Conservation (phyloP, 2,329 filamentous ascomycete genomes). For the Biscogniauxia mediterranea region DNA sequence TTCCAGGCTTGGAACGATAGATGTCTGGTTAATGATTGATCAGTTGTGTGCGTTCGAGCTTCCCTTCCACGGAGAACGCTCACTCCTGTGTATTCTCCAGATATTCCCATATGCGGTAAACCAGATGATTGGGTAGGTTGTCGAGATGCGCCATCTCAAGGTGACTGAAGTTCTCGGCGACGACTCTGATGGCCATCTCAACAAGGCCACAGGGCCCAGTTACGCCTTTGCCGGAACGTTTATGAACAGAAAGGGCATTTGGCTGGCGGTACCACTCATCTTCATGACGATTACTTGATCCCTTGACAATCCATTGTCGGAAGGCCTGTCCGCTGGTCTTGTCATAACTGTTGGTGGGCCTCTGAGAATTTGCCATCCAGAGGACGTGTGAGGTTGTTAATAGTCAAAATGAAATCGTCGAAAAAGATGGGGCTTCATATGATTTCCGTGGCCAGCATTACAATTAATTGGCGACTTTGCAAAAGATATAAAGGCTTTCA, state of each 20-base stretch:
- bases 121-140: constrained; percentile 33
- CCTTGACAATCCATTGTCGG: constrained; percentile 36
- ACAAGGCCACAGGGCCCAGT: constrained; percentile 38
- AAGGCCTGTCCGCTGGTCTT: constrained; percentile 36
- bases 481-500: too few species aligned
- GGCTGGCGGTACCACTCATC: constrained; percentile 37
- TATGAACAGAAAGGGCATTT: constrained; percentile 28
- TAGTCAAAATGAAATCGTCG: too few species aligned
- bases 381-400: too few species aligned
- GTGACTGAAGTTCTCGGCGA: constrained; percentile 38
- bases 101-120: constrained; percentile 40
- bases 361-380: neutral
- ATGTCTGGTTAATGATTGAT: constrained; percentile 1
- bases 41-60: neutral
- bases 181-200: constrained; percentile 39
- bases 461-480: too few species aligned
- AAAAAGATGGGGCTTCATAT: too few species aligned
- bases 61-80: neutral
- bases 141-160: constrained; percentile 36
- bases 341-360: constrained; percentile 26
- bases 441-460: too few species aligned
- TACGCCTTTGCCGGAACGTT: constrained; percentile 20
- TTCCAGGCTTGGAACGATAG: constrained; percentile 13
- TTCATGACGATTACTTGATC: constrained; percentile 19
- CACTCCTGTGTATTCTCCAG: constrained; percentile 28